Conservation (phyloP, 2,329 filamentous ascomycete genomes). For the Aspergillus tanneri region DNA sequence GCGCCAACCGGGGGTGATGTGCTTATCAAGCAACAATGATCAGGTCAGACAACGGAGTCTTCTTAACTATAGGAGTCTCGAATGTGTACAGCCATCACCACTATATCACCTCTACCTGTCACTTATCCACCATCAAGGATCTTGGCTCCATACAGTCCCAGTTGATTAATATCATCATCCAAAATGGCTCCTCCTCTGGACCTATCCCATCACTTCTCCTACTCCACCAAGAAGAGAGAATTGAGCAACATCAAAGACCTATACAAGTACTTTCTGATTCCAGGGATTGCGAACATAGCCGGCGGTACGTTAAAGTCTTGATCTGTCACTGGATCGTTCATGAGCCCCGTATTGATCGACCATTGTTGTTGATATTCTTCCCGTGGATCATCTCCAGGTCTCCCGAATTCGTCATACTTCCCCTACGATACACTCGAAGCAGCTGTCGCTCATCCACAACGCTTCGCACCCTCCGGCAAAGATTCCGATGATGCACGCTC, state of each 20-base stretch:
- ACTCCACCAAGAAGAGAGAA: constrained; percentile 63
- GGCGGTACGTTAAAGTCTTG: constrained; percentile 53
- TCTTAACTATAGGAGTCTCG: not conserved
- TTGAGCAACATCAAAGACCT: constrained; percentile 73
- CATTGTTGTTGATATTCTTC: not conserved
- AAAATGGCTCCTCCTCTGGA: constrained; percentile 58
- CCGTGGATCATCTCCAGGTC: constrained; percentile 52
- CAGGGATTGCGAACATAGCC: constrained; percentile 61
- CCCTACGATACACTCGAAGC: constrained; percentile 90
- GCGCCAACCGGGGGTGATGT: not conserved
- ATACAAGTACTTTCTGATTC: constrained; percentile 77
- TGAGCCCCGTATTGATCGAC: not conserved
- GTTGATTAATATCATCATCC: no score
- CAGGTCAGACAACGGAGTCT: not conserved
- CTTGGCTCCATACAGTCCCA: no score
- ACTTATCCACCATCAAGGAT: not conserved
- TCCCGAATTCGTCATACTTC: constrained; percentile 79
- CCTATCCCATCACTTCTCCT: constrained; percentile 75
- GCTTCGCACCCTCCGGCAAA: constrained; percentile 64
- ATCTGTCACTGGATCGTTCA: not conserved
- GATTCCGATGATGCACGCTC: constrained; percentile 34
- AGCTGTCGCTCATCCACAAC: constrained; percentile 68
- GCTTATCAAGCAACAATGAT: constrained; percentile 12
- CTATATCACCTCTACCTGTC: not conserved
- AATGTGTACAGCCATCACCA: not conserved